Base-by-base conservation (phyloP, 306 rosid species). In the Heteromeles arbutifolia region DNA sequence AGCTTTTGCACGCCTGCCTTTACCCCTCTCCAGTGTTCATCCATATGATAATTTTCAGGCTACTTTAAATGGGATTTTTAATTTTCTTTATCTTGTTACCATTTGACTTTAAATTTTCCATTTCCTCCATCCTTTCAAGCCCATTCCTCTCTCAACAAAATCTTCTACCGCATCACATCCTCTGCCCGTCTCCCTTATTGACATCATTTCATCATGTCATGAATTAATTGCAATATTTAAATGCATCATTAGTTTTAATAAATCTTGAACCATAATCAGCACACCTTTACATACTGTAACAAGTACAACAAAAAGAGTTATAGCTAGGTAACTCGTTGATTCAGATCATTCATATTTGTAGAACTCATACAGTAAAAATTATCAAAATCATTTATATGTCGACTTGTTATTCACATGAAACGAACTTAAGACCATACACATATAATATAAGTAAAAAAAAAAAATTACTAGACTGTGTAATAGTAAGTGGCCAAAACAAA, bases 41-140 rank as follows among this genome's bases (percentile, higher is more conserved):
- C 28, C 67, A 41, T 28, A 3, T 41, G 77, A 59, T 37, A 74
- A 59, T 61, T 74, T 52, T 43, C 68, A 61, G 68, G 58, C 43
- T 19, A 43, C n/a, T 74, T 73, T 61, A 58, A 19, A 29, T 13
- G 53, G 24, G n/a, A 72, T 11, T 21, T 53, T 39, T 29, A 6
- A 5, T 32, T 63, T 61, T 19, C 44, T 48, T 19, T 15, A 5
- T 41, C 41, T 75, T 53, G 14, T 26, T 10, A 67, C 37, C 65
- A 52, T 74, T 86, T 86, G 82, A 84, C 85, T 81, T 84, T 15
- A 74, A 50, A 48, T 61, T 72, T 61, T 17, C 56, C 12, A 71
- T 82, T 58, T 52, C 73, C 77, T 24, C 44, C 29, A 50, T 32
- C 37, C 32, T 14, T 56, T 22, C n/a, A 14, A 10, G 12, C 29